Evolutionary conservation across 345 rosid genomes (phyloP).

Genomic region (Chamaenerion angustifolium): DNA sequence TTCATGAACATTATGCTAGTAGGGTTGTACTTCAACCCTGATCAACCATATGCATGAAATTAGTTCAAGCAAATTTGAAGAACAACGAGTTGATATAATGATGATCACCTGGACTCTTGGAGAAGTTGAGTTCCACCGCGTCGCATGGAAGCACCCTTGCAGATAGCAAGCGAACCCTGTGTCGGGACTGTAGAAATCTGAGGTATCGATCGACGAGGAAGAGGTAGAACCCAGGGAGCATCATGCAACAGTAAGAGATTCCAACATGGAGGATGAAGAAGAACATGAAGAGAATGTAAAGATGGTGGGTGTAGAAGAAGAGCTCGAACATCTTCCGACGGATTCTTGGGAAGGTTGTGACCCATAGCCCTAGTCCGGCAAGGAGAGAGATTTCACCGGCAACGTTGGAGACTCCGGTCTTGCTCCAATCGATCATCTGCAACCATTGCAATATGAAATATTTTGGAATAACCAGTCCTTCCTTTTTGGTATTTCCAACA

Average conservation of each 20-base stretch:
- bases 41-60: no score
- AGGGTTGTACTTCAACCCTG: conserved; percentile 54
- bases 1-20: conserved; percentile 25
- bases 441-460: neutral
- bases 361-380: conserved; percentile 47
- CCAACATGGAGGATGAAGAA: conserved; percentile 63
- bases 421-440: conserved; percentile 2
- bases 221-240: conserved; percentile 63
- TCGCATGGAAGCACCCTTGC: conserved; percentile 56
- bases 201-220: conserved; percentile 50
- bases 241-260: conserved; percentile 26
- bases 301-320: conserved; percentile 66
- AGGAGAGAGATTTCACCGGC: conserved; percentile 4
- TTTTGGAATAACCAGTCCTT: no score
- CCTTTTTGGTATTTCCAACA: no score
- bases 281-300: conserved; percentile 49
- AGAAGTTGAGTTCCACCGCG: conserved; percentile 53
- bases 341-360: conserved; percentile 41
- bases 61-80: neutral
- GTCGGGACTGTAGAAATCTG: conserved; percentile 63
- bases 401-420: neutral
- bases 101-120: conserved; percentile 31
- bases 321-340: conserved; percentile 58
- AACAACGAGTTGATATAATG: neutral
- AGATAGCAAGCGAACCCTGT: conserved; percentile 32